phyloP scores from a whole-genome alignment of 441 rosid species.

The Corymbia calophylla region DNA sequence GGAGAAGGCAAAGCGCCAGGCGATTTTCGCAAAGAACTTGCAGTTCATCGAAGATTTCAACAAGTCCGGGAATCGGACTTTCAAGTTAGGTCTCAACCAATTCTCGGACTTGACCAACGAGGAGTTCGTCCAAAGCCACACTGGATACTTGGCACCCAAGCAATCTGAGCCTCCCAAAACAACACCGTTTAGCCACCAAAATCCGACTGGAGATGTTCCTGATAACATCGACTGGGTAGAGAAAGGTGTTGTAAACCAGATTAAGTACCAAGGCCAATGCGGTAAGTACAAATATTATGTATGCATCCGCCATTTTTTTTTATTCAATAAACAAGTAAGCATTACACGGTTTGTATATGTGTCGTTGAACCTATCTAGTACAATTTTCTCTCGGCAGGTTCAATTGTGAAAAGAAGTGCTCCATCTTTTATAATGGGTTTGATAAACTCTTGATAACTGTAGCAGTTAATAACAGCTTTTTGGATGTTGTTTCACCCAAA shows the following conservation, averaged over 20 bases:
- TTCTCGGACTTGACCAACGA: background rate
- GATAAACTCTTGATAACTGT: no score
- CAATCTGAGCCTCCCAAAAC: background rate
- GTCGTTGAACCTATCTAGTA: background rate
- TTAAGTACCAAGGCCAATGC: constrained; percentile 22
- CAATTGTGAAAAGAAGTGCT: no score
- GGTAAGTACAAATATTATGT: background rate
- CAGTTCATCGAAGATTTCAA: background rate
- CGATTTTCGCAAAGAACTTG: background rate
- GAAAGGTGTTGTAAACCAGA: constrained; percentile 2
- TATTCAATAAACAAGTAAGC: background rate
- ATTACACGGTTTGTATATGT: background rate
- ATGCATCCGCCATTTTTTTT: background rate
- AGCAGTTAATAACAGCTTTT: no score
- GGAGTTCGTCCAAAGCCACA: background rate
- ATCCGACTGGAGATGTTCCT: background rate
- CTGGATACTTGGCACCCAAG: background rate
- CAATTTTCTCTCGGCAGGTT: no score
- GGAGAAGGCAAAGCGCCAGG: background rate
- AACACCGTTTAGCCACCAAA: background rate
- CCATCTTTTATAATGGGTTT: no score
- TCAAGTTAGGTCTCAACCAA: background rate
- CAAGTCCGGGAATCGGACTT: background rate
- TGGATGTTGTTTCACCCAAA: no score
- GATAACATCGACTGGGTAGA: constrained; percentile 13